Percentiles rank a stretch among this genome's conserved stretches.
Evolutionary conservation across 306 rosid species (phyloP).

Genomic region (Cyamopsis tetragonoloba): DNA sequence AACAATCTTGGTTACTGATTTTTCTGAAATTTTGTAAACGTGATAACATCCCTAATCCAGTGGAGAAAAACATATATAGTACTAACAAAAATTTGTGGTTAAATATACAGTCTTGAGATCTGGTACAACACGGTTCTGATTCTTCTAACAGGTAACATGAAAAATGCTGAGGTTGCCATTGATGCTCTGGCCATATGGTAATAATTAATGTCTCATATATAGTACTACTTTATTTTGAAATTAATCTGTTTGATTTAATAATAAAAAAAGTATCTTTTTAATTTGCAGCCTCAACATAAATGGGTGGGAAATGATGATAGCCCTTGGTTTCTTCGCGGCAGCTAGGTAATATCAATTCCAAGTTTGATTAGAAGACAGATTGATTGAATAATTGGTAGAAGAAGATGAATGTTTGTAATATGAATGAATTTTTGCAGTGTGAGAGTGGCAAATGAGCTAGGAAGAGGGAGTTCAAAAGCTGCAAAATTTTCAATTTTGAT

Average conservation of each 20-base stretch:
- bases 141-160: conserved; percentile 53
- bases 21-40: too few relatives aligned
- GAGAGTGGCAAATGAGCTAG: conserved; percentile 56
- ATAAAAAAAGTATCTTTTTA: not conserved
- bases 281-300: conserved; percentile 49
- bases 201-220: too few relatives aligned
- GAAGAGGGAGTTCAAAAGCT: conserved; percentile 50
- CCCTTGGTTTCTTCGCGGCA: conserved; percentile 57
- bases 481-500: conserved; percentile 45
- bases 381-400: too few relatives aligned
- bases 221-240: not conserved
- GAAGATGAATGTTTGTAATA: too few relatives aligned
- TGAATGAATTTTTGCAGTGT: conserved; percentile 43
- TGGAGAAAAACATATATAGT: not conserved
- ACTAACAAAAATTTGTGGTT: conserved; percentile 9
- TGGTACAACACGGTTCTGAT: conserved; percentile 59
- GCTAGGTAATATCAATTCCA: conserved; percentile 34
- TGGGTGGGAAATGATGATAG: conserved; percentile 64
- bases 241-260: not conserved
- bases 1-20: too few relatives aligned
- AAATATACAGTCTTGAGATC: conserved; percentile 48
- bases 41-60: too few relatives aligned
- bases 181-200: conserved; percentile 65
- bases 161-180: conserved; percentile 48
- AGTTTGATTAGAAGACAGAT: not conserved